These are phyloP conservation scores for Melanomma pulvis-pyrius DNA, from an alignment of 495 filamentous ascomycete genomes.

Conservation along the genomic window DNA sequence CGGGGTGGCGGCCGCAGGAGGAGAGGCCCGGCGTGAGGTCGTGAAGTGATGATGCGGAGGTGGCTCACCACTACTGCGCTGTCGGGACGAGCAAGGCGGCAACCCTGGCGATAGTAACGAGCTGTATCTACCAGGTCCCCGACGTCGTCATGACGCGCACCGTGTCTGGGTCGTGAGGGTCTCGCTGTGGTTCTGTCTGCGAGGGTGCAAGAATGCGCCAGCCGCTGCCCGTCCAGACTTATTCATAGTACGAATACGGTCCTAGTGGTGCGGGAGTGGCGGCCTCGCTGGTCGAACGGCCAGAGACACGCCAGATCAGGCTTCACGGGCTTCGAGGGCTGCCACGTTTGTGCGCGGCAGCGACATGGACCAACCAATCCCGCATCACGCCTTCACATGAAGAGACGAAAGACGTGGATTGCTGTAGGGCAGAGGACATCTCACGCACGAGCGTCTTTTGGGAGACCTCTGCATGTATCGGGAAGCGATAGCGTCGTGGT, in stretches of 20 bases:
- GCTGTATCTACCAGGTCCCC: slow-evolving; percentile 1
- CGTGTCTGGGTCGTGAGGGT: not conserved
- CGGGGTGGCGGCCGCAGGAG: not conserved
- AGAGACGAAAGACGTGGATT: not conserved
- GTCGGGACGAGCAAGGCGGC: slow-evolving; percentile 7
- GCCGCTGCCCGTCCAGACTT: not conserved
- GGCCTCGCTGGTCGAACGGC: not conserved
- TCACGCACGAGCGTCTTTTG: not conserved
- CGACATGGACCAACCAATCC: too few relatives aligned
- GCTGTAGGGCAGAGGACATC: not conserved
- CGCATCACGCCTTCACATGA: too few relatives aligned
- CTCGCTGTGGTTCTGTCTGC: not conserved
- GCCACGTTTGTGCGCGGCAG: not conserved
- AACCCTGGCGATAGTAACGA: slow-evolving; percentile 9
- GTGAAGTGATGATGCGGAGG: too few relatives aligned
- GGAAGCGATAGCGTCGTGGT: not conserved
- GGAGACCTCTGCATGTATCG: not conserved
- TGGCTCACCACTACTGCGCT: slow-evolving; percentile 1
- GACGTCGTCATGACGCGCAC: slow-evolving; percentile 9
- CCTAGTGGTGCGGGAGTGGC: slow-evolving; percentile 23
- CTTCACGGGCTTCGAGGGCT: not conserved
- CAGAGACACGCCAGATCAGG: not conserved
- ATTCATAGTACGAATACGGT: slow-evolving; percentile 25
- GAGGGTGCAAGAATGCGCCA: not conserved
- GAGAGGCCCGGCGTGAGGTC: too few relatives aligned